phyloP scores from a whole-genome alignment of 768 basidiomycete species.

The Hygrocybe punicea region DNA sequence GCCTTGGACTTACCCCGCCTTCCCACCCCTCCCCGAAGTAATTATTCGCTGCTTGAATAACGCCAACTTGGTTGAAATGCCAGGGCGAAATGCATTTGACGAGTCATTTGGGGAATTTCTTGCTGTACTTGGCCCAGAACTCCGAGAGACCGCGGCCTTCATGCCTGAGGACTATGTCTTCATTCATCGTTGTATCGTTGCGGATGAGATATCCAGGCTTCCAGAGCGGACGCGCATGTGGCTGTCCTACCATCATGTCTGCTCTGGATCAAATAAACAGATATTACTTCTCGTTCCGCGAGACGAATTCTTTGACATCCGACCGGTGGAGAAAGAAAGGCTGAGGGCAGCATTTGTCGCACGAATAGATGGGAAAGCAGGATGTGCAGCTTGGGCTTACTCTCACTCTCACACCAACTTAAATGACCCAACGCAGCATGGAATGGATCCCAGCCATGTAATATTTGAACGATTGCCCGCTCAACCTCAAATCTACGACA shows the following conservation, averaged over 20 bases:
- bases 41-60: conserved; percentile 53
- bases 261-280: conserved; percentile 56
- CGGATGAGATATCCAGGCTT: conserved; percentile 39
- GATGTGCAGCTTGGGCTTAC: neutral
- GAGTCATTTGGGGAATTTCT: conserved; percentile 48
- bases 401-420: conserved; percentile 3
- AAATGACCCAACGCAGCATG: conserved; percentile 17
- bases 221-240: conserved; percentile 45
- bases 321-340: conserved; percentile 48
- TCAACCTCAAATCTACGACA: conserved; percentile 64
- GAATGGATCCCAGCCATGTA: conserved; percentile 8
- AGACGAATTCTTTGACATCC: conserved; percentile 54
- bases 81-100: conserved; percentile 52
- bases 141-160: conserved; percentile 61
- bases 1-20: conserved; percentile 57
- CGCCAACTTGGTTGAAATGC: conserved; percentile 58
- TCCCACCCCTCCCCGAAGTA: conserved; percentile 56
- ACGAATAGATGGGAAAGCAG: conserved; percentile 33
- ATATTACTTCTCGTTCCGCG: conserved; percentile 58
- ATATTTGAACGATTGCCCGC: conserved; percentile 62
- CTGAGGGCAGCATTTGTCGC: conserved; percentile 45
- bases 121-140: conserved; percentile 47
- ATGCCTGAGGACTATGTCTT: conserved; percentile 52
- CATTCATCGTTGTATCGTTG: conserved; percentile 46
- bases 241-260: conserved; percentile 57